Conservation (phyloP, 2,329 filamentous ascomycete species). For the Fusarium sulawesiense region DNA sequence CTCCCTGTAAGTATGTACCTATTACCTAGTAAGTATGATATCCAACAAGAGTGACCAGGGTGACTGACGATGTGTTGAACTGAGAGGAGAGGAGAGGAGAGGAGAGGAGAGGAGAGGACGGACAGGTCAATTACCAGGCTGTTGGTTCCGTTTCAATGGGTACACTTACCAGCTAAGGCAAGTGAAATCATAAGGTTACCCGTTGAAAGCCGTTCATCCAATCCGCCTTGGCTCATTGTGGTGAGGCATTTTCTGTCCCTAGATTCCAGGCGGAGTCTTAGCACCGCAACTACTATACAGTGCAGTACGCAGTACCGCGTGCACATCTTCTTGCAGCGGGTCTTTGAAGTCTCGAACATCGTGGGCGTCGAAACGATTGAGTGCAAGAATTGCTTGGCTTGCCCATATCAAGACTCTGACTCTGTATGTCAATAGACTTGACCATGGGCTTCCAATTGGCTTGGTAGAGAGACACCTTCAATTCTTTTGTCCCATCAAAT, state of each 20-base stretch:
- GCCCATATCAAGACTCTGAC: constrained; percentile 2
- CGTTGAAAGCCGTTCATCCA: constrained; percentile 27
- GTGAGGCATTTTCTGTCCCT: constrained; percentile 42
- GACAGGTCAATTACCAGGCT: constrained; percentile 7
- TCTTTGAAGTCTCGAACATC: constrained; percentile 40
- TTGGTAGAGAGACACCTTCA: background rate
- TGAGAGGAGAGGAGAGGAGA: background rate
- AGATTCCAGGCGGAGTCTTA: constrained; percentile 26
- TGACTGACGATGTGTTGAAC: background rate
- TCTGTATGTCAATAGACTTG: constrained; percentile 3
- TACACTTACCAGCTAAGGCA: constrained; percentile 27
- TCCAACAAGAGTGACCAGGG: background rate
- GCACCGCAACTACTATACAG: constrained; percentile 30
- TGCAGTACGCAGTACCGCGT: constrained; percentile 4
- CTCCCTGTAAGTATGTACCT: background rate
- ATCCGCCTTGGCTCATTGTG: constrained; percentile 14
- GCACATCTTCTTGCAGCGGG: constrained; percentile 24
- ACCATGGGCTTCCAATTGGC: background rate
- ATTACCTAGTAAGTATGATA: background rate
- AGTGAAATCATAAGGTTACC: constrained; percentile 13
- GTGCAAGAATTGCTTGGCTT: constrained; percentile 32
- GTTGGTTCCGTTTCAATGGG: constrained; percentile 26
- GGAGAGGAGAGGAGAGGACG: background rate
- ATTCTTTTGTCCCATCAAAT: constrained; percentile 17
- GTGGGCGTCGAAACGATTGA: constrained; percentile 31